phyloP scores from a whole-genome alignment of 805 yeast species.

The Suhomyces kilbournensis region DNA sequence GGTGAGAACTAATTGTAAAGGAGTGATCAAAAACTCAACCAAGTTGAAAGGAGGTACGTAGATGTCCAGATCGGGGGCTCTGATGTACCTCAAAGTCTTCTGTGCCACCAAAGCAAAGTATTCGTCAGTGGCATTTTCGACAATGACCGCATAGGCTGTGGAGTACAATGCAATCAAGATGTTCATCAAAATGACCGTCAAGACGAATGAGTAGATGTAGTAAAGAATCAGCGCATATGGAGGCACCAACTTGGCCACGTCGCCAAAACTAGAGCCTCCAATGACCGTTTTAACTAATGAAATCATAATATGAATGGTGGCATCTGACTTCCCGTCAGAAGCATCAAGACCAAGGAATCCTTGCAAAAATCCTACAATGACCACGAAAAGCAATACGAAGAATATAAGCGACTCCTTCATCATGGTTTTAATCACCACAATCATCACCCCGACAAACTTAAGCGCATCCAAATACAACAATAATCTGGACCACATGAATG shows the following conservation, averaged over 20 bases:
- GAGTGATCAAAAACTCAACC: conserved; percentile 50
- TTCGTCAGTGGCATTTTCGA: conserved; percentile 80
- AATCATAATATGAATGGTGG: conserved; percentile 59
- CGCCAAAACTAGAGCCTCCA: conserved; percentile 70
- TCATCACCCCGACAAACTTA: conserved; percentile 83
- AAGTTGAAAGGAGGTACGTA: conserved; percentile 84
- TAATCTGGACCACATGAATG: conserved; percentile 81
- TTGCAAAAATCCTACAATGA: conserved; percentile 78
- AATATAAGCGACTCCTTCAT: conserved; percentile 84
- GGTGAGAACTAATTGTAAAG: conserved; percentile 32
- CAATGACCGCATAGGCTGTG: conserved; percentile 77
- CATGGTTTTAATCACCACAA: conserved; percentile 80
- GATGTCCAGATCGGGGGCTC: conserved; percentile 86
- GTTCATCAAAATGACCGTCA: conserved; percentile 73
- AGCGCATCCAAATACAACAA: conserved; percentile 74
- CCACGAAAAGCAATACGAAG: conserved; percentile 67
- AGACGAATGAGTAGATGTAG: conserved; percentile 72
- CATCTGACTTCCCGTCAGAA: conserved; percentile 80
- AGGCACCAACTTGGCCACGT: conserved; percentile 69
- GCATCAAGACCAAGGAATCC: conserved; percentile 86
- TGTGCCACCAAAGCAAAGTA: conserved; percentile 81
- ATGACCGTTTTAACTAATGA: conserved; percentile 70
- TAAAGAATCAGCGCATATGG: conserved; percentile 83
- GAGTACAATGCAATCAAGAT: conserved; percentile 82
- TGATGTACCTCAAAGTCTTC: conserved; percentile 75